Conservation (phyloP, 1,284 basidiomycete species). For the Ustanciosporium gigantosporum region DNA sequence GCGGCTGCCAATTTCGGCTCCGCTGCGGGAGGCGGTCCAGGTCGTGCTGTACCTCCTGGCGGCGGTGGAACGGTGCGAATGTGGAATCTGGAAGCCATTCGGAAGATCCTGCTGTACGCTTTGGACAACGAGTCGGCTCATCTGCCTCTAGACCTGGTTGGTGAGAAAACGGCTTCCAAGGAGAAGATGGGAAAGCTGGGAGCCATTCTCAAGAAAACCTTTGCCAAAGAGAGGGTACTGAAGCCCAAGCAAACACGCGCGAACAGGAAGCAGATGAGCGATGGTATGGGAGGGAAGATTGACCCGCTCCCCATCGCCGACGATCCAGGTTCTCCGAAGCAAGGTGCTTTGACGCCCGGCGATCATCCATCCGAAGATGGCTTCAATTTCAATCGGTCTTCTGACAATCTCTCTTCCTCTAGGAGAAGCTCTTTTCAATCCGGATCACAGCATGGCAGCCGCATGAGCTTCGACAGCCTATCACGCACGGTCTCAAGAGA, state of each 20-base stretch:
- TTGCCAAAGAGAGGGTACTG: constrained; percentile 5
- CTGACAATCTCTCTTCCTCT: background rate
- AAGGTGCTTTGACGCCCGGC: background rate
- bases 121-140: constrained; percentile 16
- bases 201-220: constrained; percentile 34
- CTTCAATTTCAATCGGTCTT: background rate
- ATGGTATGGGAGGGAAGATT: constrained; percentile 6
- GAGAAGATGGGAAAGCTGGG: constrained; percentile 13
- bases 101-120: constrained; percentile 34
- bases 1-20: constrained; percentile 38
- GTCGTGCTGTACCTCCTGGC: constrained; percentile 34
- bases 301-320: background rate
- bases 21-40: constrained; percentile 32
- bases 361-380: background rate
- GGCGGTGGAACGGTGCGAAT: constrained; percentile 38
- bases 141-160: constrained; percentile 27
- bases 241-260: background rate
- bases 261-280: background rate
- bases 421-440: background rate
- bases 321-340: background rate
- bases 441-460: background rate
- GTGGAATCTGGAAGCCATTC: constrained; percentile 48
- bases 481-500: background rate
- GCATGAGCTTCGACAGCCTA: background rate
- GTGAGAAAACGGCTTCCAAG: constrained; percentile 1